These are phyloP conservation scores for Tolypocladium paradoxum DNA, from an alignment of 2,329 filamentous ascomycete species.

Conservation along the genomic window DNA sequence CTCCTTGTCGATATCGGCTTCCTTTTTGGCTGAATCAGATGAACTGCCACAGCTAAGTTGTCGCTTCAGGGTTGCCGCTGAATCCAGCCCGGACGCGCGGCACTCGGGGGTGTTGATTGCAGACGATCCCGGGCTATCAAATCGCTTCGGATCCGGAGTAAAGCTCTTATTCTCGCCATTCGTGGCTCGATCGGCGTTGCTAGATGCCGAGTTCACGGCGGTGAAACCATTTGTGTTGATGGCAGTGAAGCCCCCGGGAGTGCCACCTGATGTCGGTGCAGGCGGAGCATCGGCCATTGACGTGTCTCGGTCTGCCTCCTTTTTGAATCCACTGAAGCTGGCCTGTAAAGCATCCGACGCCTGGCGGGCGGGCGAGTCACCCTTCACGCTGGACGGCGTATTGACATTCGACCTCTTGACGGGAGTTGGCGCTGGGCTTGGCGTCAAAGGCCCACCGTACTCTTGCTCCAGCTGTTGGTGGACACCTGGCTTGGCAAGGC, in stretches of 20 bases:
- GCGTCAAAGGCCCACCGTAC: constrained; percentile 84
- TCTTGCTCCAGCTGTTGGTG: constrained; percentile 91
- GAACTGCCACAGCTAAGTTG: constrained; percentile 53
- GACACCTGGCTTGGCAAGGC: constrained; percentile 86
- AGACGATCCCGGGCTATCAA: constrained; percentile 52
- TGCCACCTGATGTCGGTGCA: constrained; percentile 23
- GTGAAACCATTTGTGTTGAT: constrained; percentile 56
- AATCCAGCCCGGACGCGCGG: constrained; percentile 41
- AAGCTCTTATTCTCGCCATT: constrained; percentile 42
- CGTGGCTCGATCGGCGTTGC: constrained; percentile 49
- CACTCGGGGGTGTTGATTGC: constrained; percentile 56
- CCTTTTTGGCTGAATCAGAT: constrained; percentile 36
- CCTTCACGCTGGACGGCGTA: constrained; percentile 46
- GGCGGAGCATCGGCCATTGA: constrained; percentile 35
- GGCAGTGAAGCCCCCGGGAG: constrained; percentile 50
- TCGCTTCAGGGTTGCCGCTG: constrained; percentile 61
- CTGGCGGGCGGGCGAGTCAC: constrained; percentile 56
- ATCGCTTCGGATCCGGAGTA: constrained; percentile 48
- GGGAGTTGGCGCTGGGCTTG: constrained; percentile 57
- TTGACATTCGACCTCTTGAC: constrained; percentile 54
- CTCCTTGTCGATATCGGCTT: constrained; percentile 36
- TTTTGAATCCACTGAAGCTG: constrained; percentile 33
- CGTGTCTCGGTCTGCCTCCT: constrained; percentile 36
- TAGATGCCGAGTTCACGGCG: constrained; percentile 61
- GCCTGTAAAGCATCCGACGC: constrained; percentile 43